These are phyloP conservation scores for Marasmius sp. DNA, from an alignment of 1,284 basidiomycete species.

Conservation along the genomic window DNA sequence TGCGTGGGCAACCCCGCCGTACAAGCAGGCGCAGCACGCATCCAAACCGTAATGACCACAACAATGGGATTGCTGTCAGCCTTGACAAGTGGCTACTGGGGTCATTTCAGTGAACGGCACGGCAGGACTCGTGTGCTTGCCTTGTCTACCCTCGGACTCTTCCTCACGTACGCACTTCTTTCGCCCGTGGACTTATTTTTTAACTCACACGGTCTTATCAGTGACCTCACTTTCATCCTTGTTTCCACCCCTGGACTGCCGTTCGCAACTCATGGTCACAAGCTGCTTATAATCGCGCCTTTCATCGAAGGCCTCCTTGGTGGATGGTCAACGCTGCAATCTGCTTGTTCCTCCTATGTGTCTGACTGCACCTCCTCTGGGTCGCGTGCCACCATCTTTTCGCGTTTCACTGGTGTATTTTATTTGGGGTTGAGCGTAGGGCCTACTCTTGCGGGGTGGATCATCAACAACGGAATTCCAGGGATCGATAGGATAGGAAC, in stretches of 20 bases:
- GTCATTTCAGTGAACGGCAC: slow-evolving; percentile 74
- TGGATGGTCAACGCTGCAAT: slow-evolving; percentile 81
- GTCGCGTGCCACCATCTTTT: slow-evolving; percentile 79
- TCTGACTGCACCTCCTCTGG: slow-evolving; percentile 86
- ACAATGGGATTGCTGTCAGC: slow-evolving; percentile 82
- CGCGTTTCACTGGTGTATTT: slow-evolving; percentile 72
- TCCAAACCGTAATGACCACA: slow-evolving; percentile 73
- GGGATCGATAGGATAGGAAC: slow-evolving; percentile 19
- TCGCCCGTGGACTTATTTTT: slow-evolving; percentile 8
- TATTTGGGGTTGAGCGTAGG: slow-evolving; percentile 74
- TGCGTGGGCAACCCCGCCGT: slow-evolving; percentile 66
- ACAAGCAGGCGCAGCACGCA: slow-evolving; percentile 62
- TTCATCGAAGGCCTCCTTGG: slow-evolving; percentile 83
- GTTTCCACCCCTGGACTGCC: slow-evolving; percentile 70
- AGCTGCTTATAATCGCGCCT: slow-evolving; percentile 79
- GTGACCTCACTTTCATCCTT: slow-evolving; percentile 78
- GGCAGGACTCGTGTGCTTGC: slow-evolving; percentile 80
- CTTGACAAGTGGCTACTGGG: slow-evolving; percentile 88
- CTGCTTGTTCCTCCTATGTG: slow-evolving; percentile 81
- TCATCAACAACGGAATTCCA: slow-evolving; percentile 57
- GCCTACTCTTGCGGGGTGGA: slow-evolving; percentile 69
- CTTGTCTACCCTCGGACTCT: slow-evolving; percentile 66
- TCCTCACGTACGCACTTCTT: slow-evolving; percentile 63
- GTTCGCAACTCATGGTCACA: slow-evolving; percentile 66
- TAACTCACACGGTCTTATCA: slow-evolving; percentile 27